Conservation (phyloP, 192 early-diverging fungal genomes). For the Coemansia sp. region DNA sequence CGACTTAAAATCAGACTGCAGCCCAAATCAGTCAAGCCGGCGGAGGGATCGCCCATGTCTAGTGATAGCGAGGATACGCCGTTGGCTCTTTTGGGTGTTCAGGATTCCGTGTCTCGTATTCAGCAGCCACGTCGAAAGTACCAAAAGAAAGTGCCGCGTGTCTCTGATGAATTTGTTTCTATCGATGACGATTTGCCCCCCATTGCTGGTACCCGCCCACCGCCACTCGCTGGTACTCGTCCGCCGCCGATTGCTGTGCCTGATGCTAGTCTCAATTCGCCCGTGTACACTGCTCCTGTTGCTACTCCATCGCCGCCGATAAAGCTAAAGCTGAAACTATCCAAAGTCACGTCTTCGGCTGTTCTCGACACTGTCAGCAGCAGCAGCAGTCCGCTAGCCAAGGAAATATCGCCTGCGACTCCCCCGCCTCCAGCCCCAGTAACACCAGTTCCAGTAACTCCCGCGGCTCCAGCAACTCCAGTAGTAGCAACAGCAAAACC, state of each 20-base stretch:
- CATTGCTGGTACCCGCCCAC: neutral
- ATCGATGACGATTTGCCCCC: neutral
- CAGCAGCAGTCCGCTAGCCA: slow-evolving; percentile 21
- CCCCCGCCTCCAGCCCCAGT: neutral
- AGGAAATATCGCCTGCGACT: neutral
- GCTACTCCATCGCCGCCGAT: slow-evolving; percentile 8
- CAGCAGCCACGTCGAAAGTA: slow-evolving; percentile 12
- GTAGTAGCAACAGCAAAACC: neutral
- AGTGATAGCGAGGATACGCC: slow-evolving; percentile 57
- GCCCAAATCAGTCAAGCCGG: slow-evolving; percentile 3
- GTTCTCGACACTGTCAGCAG: slow-evolving; percentile 21
- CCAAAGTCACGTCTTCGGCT: slow-evolving; percentile 19
- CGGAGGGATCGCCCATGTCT: neutral
- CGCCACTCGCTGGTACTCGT: slow-evolving; percentile 39
- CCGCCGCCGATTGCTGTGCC: slow-evolving; percentile 31
- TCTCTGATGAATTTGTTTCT: neutral
- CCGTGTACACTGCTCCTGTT: slow-evolving; percentile 11
- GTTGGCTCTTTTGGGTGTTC: slow-evolving; percentile 10
- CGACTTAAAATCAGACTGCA: slow-evolving; percentile 50
- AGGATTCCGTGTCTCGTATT: neutral
- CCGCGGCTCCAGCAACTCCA: neutral
- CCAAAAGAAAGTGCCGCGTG: slow-evolving; percentile 6
- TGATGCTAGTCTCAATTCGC: slow-evolving; percentile 30
- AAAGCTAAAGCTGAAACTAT: slow-evolving; percentile 52
- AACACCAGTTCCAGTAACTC: neutral